Evolutionary conservation across 1,284 basidiomycete species (phyloP).

Genomic region (Entoloma clypeatum): DNA sequence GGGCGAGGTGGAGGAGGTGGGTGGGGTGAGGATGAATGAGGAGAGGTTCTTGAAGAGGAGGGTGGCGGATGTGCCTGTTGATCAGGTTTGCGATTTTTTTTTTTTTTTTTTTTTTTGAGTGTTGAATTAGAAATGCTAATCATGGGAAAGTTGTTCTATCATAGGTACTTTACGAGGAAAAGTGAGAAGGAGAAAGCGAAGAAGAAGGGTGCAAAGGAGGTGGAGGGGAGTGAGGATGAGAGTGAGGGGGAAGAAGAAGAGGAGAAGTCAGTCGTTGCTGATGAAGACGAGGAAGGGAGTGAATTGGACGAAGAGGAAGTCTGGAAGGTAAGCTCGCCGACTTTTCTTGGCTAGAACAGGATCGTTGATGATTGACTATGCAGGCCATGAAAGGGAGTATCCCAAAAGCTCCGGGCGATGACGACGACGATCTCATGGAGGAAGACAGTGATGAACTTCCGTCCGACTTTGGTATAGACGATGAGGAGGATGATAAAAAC

Average conservation of each 20-base stretch:
- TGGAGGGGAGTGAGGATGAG: conserved; percentile 13
- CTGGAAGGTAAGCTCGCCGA: conserved; percentile 64
- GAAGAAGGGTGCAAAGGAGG: conserved; percentile 13
- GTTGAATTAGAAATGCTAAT: conserved; percentile 5
- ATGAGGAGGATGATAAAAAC: conserved; percentile 30
- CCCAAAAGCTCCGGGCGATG: conserved; percentile 51
- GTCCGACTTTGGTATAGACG: conserved; percentile 20
- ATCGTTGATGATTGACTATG: conserved; percentile 5
- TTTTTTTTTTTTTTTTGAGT: conserved; percentile 3
- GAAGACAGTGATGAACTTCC: conserved; percentile 34
- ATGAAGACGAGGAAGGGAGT: too few species aligned
- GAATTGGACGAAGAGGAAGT: too few species aligned
- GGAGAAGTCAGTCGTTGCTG: too few species aligned
- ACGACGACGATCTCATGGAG: conserved; percentile 43
- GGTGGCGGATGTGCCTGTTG: conserved; percentile 77
- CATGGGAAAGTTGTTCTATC: conserved; percentile 66
- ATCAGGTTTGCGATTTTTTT: conserved; percentile 60
- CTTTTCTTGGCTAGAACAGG: neutral
- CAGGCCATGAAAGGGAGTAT: conserved; percentile 84
- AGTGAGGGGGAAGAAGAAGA: too few species aligned
- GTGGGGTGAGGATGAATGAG: conserved; percentile 66
- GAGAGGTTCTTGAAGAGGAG: conserved; percentile 75
- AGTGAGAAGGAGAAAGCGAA: conserved; percentile 19
- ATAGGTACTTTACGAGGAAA: conserved; percentile 47
- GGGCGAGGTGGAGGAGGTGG: conserved; percentile 57